Percentiles rank a stretch among this genome's conserved stretches.
phyloP scores from a whole-genome alignment of 257 asterid genomes.

The Solanum habrochaites region DNA sequence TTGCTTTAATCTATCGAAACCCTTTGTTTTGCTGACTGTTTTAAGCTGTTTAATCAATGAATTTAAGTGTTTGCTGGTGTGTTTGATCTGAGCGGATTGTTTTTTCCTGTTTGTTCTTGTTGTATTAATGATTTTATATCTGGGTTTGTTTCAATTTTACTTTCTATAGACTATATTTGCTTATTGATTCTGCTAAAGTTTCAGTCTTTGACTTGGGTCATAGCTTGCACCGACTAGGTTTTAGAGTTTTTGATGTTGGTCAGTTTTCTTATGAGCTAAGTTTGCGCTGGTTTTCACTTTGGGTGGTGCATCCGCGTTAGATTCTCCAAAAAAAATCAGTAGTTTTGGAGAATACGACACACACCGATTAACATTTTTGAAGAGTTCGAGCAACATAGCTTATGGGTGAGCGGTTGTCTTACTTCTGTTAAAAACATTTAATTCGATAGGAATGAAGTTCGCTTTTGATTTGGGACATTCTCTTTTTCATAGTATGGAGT shows the following conservation, averaged over 20 bases:
- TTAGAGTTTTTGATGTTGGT: background rate
- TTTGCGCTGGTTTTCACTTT: background rate
- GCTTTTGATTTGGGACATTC: background rate
- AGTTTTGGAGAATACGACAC: background rate
- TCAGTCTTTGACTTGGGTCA: background rate
- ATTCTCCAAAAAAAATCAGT: background rate
- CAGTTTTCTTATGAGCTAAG: background rate
- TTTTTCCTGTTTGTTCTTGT: background rate
- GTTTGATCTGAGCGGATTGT: background rate
- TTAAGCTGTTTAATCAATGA: background rate
- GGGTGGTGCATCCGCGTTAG: background rate
- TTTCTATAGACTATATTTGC: background rate
- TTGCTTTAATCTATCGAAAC: background rate
- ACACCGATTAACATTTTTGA: background rate
- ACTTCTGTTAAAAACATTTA: background rate
- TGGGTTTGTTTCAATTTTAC: background rate
- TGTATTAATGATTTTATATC: background rate
- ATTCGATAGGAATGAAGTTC: background rate
- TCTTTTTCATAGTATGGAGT: background rate
- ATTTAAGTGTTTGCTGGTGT: background rate
- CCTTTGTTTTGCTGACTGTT: background rate
- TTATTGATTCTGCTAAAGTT: background rate
- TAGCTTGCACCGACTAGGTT: background rate
- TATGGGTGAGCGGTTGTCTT: background rate
- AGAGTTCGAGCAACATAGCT: background rate